phyloP scores from a whole-genome alignment of 352 stramenopile species.

The Pilasporangium apinafurcum region DNA sequence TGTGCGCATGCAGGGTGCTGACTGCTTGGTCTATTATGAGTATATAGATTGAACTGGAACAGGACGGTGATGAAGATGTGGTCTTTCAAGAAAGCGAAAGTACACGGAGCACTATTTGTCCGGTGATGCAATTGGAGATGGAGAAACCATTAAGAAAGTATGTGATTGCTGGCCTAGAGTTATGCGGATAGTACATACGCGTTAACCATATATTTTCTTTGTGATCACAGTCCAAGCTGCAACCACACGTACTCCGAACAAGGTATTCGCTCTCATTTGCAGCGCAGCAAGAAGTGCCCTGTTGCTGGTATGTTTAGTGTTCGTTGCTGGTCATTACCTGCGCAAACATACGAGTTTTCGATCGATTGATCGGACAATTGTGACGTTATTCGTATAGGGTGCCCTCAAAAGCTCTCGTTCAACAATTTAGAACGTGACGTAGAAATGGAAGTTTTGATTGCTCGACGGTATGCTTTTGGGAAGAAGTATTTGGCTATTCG shows the following conservation, averaged over 20 bases:
- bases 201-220: background rate
- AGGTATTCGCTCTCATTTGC: slow-evolving; percentile 65
- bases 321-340: too few relatives aligned
- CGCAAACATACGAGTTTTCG: background rate
- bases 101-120: slow-evolving; percentile 60
- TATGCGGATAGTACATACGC: background rate
- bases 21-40: background rate
- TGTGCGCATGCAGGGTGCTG: background rate
- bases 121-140: slow-evolving; percentile 80
- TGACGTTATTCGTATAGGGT: slow-evolving; percentile 25
- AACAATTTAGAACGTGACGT: slow-evolving; percentile 71
- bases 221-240: slow-evolving; percentile 42
- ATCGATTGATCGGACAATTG: background rate
- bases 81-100: slow-evolving; percentile 80
- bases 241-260: slow-evolving; percentile 78
- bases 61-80: slow-evolving; percentile 69
- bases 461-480: slow-evolving; percentile 23
- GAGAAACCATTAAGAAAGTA: slow-evolving; percentile 73
- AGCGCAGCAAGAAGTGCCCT: slow-evolving; percentile 69
- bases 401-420: slow-evolving; percentile 50
- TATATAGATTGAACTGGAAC: slow-evolving; percentile 61
- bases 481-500: too few relatives aligned
- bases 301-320: slow-evolving; percentile 40
- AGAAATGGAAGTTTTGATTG: slow-evolving; percentile 83
- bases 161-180: background rate